A percentile compares a stretch with the other conserved stretches of the same genome.
These are phyloP conservation scores for Fusarium sp. DNA, from an alignment of 2,329 filamentous ascomycete species.

Conservation along the genomic window DNA sequence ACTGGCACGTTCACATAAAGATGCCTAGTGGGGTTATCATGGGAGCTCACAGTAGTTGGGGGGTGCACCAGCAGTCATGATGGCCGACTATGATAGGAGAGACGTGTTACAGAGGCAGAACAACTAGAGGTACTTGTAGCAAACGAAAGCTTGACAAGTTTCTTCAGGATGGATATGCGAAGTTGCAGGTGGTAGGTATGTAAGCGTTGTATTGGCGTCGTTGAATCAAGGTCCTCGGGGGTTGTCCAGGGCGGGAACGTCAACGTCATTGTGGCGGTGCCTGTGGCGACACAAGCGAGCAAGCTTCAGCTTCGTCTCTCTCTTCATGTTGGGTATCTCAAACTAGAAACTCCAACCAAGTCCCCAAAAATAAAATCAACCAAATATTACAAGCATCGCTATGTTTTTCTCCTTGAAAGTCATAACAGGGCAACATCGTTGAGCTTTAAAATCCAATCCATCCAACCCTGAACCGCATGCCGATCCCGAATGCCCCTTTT, in stretches of 20 bases:
- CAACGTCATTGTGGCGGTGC: conserved; percentile 57
- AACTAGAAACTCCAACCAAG: conserved; percentile 28
- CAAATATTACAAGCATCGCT: conserved; percentile 11
- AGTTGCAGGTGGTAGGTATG: conserved; percentile 16
- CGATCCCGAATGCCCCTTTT: conserved; percentile 5
- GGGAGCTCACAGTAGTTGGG: conserved; percentile 66
- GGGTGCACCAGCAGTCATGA: conserved; percentile 54
- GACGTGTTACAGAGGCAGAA: conserved; percentile 2
- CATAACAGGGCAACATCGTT: neutral
- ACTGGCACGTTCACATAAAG: conserved; percentile 10
- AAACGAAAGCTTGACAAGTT: conserved; percentile 9
- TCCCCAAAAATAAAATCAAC: conserved; percentile 15
- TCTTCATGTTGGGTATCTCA: conserved; percentile 29
- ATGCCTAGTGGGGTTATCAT: conserved; percentile 18
- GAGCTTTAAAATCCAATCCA: neutral
- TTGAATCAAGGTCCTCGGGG: conserved; percentile 25
- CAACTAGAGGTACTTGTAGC: conserved; percentile 10
- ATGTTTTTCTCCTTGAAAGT: conserved; percentile 7
- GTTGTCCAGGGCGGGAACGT: conserved; percentile 25
- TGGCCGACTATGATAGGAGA: conserved; percentile 21
- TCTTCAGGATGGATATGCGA: conserved; percentile 15
- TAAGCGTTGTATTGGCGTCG: conserved; percentile 10
- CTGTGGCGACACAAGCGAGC: conserved; percentile 41
- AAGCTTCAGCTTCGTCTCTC: conserved; percentile 14
- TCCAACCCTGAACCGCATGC: neutral